A percentile compares a stretch with the other conserved stretches of the same genome.
Evolutionary conservation across 169 alveolate species (phyloP).

Genomic region (Cryptosporidium viatorum): DNA sequence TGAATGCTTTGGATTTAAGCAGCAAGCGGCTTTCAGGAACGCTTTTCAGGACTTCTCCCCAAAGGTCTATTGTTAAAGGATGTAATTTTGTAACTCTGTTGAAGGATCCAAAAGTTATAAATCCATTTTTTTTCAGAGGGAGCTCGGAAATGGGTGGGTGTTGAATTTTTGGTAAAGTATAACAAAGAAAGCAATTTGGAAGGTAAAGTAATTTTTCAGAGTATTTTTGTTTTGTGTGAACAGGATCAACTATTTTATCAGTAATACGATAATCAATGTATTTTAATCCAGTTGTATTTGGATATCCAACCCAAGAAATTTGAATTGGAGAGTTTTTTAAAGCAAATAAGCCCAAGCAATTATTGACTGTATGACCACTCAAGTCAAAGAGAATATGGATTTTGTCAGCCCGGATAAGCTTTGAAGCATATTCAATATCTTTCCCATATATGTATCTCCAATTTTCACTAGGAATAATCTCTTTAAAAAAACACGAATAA

Average conservation of each 20-base stretch:
- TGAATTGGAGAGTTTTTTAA: slow-evolving; percentile 83
- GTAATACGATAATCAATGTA: slow-evolving; percentile 84
- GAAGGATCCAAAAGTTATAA: slow-evolving; percentile 85
- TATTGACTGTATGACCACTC: slow-evolving; percentile 87
- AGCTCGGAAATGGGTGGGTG: slow-evolving; percentile 69
- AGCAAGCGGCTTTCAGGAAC: slow-evolving; percentile 81
- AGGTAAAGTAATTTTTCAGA: slow-evolving; percentile 81
- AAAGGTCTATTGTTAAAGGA: slow-evolving; percentile 77
- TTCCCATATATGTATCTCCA: slow-evolving; percentile 80
- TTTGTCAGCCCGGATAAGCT: slow-evolving; percentile 79
- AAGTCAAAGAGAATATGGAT: slow-evolving; percentile 85
- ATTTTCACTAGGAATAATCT: slow-evolving; percentile 43
- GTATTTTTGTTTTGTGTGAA: slow-evolving; percentile 63
- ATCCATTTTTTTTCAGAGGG: slow-evolving; percentile 79
- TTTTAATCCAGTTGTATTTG: slow-evolving; percentile 85
- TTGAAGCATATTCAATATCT: slow-evolving; percentile 77
- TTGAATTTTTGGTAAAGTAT: slow-evolving; percentile 77
- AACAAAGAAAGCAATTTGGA: slow-evolving; percentile 84
- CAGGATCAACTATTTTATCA: slow-evolving; percentile 81
- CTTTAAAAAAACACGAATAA: slow-evolving; percentile 48
- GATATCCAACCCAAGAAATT: slow-evolving; percentile 85
- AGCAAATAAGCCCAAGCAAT: slow-evolving; percentile 84
- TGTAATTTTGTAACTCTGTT: slow-evolving; percentile 84
- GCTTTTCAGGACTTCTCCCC: slow-evolving; percentile 79
- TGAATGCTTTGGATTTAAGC: slow-evolving; percentile 78